Base-by-base conservation (phyloP, 495 filamentous ascomycete genomes). In the Hyaloscypha variabilis region DNA sequence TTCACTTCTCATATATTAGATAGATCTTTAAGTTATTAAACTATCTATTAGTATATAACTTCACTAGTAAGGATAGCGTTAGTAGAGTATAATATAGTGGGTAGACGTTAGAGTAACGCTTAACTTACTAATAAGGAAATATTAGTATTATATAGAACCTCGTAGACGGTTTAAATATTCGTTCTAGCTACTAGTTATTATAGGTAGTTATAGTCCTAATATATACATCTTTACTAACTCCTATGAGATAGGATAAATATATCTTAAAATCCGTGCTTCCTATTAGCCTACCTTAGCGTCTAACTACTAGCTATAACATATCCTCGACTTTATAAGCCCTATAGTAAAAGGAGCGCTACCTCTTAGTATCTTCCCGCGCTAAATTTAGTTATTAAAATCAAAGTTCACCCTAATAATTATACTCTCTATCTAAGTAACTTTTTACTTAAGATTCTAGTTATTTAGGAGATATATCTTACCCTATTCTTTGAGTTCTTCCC, bases 361-460 rank as follows among this genome's bases (percentile, higher is more conserved):
- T 52, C 3, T 25, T 5, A 52, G 3, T 52, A 52, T 52, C 24
- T n/a, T 52, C 3, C 3, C 2, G 1, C 17, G 17, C 49, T 3
- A 21, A 51, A 51, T 24, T 51, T 17, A 51, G 49, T 51, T 25
- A n/a, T 52, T 52, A 52, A 52, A 52, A 2, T 52, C 17, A 52
- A 52, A 52, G 49, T 52, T 52, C 17, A 52, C 3, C 8, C 49
- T 25, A 25, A 52, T 52, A n/a, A 19, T 52, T 52, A n/a, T 2
- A 52, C 3, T 25, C 3, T 52, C 24, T 52, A 52, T 52, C 3
- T 52, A 25, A 52, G 49, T 3, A 52, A 52, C 19, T 51, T 52
- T 52, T 52, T 52, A 25, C 49, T 52, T 52, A 19, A 52, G 49
- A 52, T 2, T 5, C 3, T 52, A n/a, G 19, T 21, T 25, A n/a